Evolutionary conservation across 768 basidiomycete species (phyloP), one percentile per base, ranked within the genome.

Genomic region (Hypholoma fasciculare): DNA sequence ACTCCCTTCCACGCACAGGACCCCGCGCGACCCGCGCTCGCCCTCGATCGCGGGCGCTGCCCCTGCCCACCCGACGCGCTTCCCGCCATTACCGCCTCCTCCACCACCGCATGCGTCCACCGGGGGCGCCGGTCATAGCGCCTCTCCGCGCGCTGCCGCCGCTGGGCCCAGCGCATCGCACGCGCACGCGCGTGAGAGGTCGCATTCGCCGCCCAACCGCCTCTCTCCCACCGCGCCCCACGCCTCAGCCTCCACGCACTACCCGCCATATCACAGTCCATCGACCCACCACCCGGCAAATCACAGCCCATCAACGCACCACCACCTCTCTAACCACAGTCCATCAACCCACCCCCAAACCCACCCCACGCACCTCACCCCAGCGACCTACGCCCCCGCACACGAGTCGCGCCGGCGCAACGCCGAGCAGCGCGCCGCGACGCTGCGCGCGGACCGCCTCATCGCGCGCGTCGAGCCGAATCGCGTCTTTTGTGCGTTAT

Each of bases 361-460:
- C 42, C 14, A 9, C 42, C 12, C 12, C n/a, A 1, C 42, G 42
- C 84, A 86, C 64, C 78, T 85, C 56, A 83, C 74, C n/a, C 82
- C 85, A 0, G 70, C 74, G 23, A 85, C 78, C 66, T 87, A 82
- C 60, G 75, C 82, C 34, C 81, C 84, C 7, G 71, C 78, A 0
- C 79, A 88, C 60, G 90, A 90, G 63, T 85, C 88, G 14, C 82
- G 89, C 20, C 75, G 88, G 26, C 81, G 88, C 56, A 91, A 89
- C 63, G 89, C 90, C 17, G 90, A 92, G 65, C 89, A 92, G 70
- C 84, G 90, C 30, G 88, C 87, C 0, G 87, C 87, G 9, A 83
- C 83, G 1, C 78, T 93, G 37, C 78, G 86, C 6, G 82, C 85
- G 1, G 91, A 93, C 69, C 65, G 73, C 0, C 76, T 90, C 7